Evolutionary conservation across 352 stramenopile species (phyloP), one percentile per base, ranked within the genome.

Genomic region (Phytophthora pini): DNA sequence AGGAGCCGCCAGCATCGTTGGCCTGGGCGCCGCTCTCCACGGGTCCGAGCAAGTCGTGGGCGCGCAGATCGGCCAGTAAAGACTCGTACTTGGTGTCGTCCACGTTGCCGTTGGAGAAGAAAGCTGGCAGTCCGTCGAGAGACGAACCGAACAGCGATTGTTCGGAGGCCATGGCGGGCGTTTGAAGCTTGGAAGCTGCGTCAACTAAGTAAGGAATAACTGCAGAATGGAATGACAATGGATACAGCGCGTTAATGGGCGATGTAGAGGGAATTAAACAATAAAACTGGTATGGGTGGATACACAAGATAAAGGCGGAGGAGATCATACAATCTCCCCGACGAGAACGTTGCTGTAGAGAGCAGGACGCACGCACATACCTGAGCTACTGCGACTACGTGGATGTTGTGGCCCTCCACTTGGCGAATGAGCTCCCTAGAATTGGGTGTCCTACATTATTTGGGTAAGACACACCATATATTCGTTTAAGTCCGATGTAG

Each of bases 51-150:
- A 95, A 76, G 73, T 95, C 88, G 55, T 95, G 88, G 15, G 88
- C 88, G 20, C 86, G 82, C 38, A 95, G 74, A 69, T 95, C 88
- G 48, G 87, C 88, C 44, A 95, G 80, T 31, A 95, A 66, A 39
- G 79, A 91, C 70, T 94, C 86, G 68, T 95, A 95, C 76, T 95
- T 95, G 46, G 84, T 85, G 72, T 95, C 88, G 65, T 94, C 86
- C 45, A 93, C 86, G 41, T 65, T 89, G 38, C 80, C 83, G 38
- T 84, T 83, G n/a, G 82, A 83, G 68, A 95, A 95, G 68, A 95
- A 94, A 8, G 78, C 79, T 41, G 85, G 80, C 17, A 94, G 61
- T 4, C 68, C 77, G 56, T 88, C 82, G 38, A 84, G 62, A 8
- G 79, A 74, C 53, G 74, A 56, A 49, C 54, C 67, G 44, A 75